Base-by-base conservation (phyloP, 495 filamentous ascomycete genomes). In the Daldinia childiae region DNA sequence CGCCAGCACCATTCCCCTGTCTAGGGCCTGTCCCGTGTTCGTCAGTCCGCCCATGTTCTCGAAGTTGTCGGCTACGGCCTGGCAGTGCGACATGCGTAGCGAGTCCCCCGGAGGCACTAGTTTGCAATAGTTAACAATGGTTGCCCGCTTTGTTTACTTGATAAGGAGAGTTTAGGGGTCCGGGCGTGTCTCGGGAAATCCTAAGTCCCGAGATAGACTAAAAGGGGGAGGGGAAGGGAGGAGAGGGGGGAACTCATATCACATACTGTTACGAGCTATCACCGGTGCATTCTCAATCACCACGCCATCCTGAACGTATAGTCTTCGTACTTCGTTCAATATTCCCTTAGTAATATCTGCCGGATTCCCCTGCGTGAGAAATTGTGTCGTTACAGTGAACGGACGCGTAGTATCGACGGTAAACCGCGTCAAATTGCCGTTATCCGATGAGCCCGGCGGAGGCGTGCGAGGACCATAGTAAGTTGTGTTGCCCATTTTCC, bases 361-460 rank as follows among this genome's bases (percentile, higher is more conserved):
- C 19, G 43, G 43, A 21, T 54, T 54, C 26, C 50, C 50, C 48
- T 52, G 68, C 24, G 87, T 90, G 64, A 88, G 73, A 81, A 92
- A 92, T 73, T 92, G 89, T 4, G 91, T 93, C 39, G 90, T 86
- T 11, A 92, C 89, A 14, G 89, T 93, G 69, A 93, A 82, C 6
- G 83, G 82, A 60, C 84, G 82, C 38, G 76, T 82, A 57, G 89
- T 88, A 79, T 92, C 85, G 62, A 92, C 79, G 4, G 75, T 87
- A 71, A 69, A 66, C 66, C 68, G 76, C 72, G 52, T 54, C 19
- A 1, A 21, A 11, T 48, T 21, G 3, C 17, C 9, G 17, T 48
- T 48, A 48, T 48, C 17, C 19, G 43, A 24, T 1, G 43, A 48
- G 1, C 43, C 43, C 17, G 43, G 43, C 19, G 43, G 17, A 12